phyloP scores from a whole-genome alignment of 169 alveolate genomes.

The Cytauxzoon felis region DNA sequence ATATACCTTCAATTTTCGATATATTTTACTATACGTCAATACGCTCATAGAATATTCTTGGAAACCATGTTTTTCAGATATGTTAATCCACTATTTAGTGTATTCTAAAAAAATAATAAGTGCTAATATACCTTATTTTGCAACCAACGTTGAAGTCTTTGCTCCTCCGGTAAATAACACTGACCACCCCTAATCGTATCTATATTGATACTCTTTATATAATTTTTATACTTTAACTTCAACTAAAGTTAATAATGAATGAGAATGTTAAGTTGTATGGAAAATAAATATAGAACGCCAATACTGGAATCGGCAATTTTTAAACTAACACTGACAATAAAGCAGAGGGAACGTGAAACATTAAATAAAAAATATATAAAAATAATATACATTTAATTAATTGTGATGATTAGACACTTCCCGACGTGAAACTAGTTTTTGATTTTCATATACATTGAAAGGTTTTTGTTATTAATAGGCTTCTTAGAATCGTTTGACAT shows the following conservation, averaged over 20 bases:
- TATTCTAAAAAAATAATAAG: background rate
- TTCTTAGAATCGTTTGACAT: background rate
- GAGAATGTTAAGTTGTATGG: too few species aligned
- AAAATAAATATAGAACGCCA: too few species aligned
- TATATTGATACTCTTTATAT: too few species aligned
- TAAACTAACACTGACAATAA: too few species aligned
- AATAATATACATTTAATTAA: too few species aligned
- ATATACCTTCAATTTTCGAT: conserved; percentile 10
- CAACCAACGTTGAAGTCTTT: conserved; percentile 30
- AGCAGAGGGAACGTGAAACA: too few species aligned
- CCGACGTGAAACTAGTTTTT: conserved; percentile 61
- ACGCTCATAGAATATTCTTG: conserved; percentile 59
- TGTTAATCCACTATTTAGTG: conserved; percentile 19
- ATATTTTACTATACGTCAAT: conserved; percentile 44
- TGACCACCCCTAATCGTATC: conserved; percentile 57
- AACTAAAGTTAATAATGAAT: too few species aligned
- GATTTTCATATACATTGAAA: conserved; percentile 51
- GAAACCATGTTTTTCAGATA: conserved; percentile 38
- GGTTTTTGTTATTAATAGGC: background rate
- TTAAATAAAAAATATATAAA: too few species aligned
- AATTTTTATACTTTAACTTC: too few species aligned
- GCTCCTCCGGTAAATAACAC: conserved; percentile 53
- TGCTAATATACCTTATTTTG: conserved; percentile 43
- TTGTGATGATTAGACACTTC: too few species aligned
- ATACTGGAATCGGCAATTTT: too few species aligned